Evolutionary conservation across 176 grass and related monocot species (phyloP), one percentile per base, ranked within the genome.

Genomic region (Raddia distichophylla): DNA sequence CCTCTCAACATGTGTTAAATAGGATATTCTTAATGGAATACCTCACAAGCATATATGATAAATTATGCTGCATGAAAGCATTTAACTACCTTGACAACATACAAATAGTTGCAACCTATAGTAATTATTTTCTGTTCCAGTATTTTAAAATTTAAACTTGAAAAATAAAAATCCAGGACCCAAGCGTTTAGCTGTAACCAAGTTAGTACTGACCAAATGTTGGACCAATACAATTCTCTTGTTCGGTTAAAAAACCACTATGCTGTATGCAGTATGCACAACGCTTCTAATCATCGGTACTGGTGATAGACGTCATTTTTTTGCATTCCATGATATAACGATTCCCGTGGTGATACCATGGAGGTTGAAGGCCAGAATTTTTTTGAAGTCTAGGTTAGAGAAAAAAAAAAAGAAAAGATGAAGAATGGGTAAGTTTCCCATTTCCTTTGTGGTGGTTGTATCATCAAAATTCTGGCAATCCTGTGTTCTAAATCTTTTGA

Each of bases 321-420:
- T 99, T 99, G 97, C 65, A 85, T 95, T 64, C 87, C 87, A 74
- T 99, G 93, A 79, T 93, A 93, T 82, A 99, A 99, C 44, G 97
- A 99, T 33, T 88, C 85, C 75, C 89, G 97, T 49, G 89, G 97
- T 88, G 97, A 99, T 10, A 83, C 68, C 77, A 93, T 99, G 72
- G 91, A 95, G 33, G 87, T 91, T 73, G 97, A 99, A 82, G 97
- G 97, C 15, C 15, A 71, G 16, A 46, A 45, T 27, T 32, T 91
- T 91, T 79, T 59, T 42, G 63, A 99, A 99, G 89, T 52, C 80
- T 58, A 93, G 75, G 47, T 90, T 99, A 15, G 97, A 99, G 67
- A 99, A 99, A 75, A 99, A 96, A 96, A 90, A 75, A 86, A 99
- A 99, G 87, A 93, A 99, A 99, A 88, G 96, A 87, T n/a, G 97